Base-by-base conservation (phyloP, 768 basidiomycete species). In the Termitomyces sp. region DNA sequence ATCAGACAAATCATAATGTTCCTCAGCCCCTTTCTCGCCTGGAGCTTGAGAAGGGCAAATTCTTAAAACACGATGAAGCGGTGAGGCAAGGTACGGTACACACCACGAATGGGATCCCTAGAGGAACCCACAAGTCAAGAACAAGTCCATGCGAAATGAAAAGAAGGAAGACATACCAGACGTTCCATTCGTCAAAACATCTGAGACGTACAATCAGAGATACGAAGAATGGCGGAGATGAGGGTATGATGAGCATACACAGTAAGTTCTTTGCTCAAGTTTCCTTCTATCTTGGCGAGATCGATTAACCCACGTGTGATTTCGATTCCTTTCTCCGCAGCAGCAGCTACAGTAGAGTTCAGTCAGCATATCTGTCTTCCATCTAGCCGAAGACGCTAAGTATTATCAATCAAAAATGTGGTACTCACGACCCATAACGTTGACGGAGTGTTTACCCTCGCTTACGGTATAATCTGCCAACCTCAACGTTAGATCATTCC, bases 111-210 rank as follows among this genome's bases (percentile, higher is more conserved):
- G n/a, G 75, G 75, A 63, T 77, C 76, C 74, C 73, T 72, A 46
- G n/a, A 2, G 42, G 3, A 16, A 3, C 13, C 9, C 15, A 42
- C 16, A 15, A 5, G 29, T 29, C 9, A 29, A 3, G 33, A 7
- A 55, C 12, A 4, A 3, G 44, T 13, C 23, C 20, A 16, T 42
- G 1, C 51, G n/a, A 27, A 27, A 23, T 12, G 23, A 3, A 22
- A 31, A 41, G 5, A 13, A 11, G 7, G 31, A 20, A 27, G 9
- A 62, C 66, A 15, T 54, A 74, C 76, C 78, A 81, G 18, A 81
- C 79, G 56, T 81, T 81, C 80, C 80, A 83, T 64, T 81, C 80
- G 50, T 83, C 82, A 47, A 80, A 83, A 50, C 75, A 76, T 3
- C 75, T 74, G 38, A 11, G 11, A 7, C 6, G 27, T 1, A 22